Base-by-base conservation (phyloP, 164 flowering plant species). In the Piper betle region DNA sequence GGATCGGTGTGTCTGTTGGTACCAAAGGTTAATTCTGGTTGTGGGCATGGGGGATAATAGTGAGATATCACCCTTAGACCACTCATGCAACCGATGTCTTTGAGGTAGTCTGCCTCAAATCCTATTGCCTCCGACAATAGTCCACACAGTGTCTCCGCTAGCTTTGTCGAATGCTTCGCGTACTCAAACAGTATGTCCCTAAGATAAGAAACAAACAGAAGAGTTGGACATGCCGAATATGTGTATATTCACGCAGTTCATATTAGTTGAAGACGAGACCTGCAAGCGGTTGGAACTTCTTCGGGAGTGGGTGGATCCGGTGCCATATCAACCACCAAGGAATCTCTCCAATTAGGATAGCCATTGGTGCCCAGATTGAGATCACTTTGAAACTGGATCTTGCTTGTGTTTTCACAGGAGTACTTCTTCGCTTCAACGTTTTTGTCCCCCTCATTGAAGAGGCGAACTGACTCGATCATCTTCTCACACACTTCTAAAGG, bases 1-100 rank as follows among this genome's bases (percentile, higher is more conserved):
- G 64, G 59, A 56, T 74, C 77, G 1, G 71, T 70, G 42, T 74
- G 77, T 12, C 68, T 62, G 38, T 63, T 66, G 16, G 62, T 54
- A 39, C 74, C 74, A 41, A 57, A 59, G 52, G 68, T 79, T 69
- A 46, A 63, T 55, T 75, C 66, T 0, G 81, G 80, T 63, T 72
- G 74, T 0, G 77, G 74, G 54, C 74, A 74, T 18, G 62, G 73
- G 42, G 66, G 83, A 52, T 77, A 80, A 55, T 61, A 72, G 64
- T 68, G 64, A 0, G 68, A 72, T 41, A 66, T 72, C 19, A 80
- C 11, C 0, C 13, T 15, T 62, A 66, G 63, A 66, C 3, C 11
- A 3, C 2, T 68, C 75, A 52, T 56, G 50, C 75, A 74, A 2
- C 54, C 77, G 50, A 69, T 73, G 25, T 61, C 68, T 38, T 56